phyloP scores from a whole-genome alignment of 331 rosid species.

The Acacia pycnantha region DNA sequence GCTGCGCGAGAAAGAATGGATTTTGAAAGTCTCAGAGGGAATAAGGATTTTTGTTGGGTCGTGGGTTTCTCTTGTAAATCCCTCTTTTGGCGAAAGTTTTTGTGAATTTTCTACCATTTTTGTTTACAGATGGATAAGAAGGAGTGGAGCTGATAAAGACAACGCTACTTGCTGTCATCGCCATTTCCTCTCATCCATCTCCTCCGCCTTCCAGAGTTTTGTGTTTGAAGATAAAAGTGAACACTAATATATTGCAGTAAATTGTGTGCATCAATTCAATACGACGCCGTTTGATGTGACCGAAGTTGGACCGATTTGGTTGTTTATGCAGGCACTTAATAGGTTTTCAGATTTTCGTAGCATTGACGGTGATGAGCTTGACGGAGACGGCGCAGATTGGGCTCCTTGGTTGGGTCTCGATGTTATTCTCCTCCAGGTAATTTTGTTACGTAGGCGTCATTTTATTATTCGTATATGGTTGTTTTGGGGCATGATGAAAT shows the following conservation, averaged over 20 bases:
- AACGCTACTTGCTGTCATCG: slow-evolving; percentile 29
- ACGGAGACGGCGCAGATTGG: slow-evolving; percentile 28
- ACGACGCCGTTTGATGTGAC: background rate
- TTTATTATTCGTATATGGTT: background rate
- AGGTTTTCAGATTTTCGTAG: slow-evolving; percentile 63
- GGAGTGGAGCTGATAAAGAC: slow-evolving; percentile 31
- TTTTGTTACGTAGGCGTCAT: background rate
- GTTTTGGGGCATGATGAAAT: background rate
- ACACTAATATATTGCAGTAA: background rate
- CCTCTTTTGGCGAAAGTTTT: slow-evolving; percentile 28
- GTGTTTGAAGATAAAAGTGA: background rate
- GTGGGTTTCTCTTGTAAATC: slow-evolving; percentile 28
- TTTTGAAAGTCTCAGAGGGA: slow-evolving; percentile 45
- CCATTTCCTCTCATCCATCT: slow-evolving; percentile 13
- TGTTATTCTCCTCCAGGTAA: slow-evolving; percentile 41
- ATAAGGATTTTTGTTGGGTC: background rate
- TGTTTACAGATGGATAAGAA: slow-evolving; percentile 19
- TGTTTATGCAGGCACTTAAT: slow-evolving; percentile 57
- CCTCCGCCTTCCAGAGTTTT: background rate
- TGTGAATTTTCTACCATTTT: slow-evolving; percentile 34
- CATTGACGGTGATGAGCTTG: slow-evolving; percentile 48
- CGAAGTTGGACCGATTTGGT: background rate
- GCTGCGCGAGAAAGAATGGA: slow-evolving; percentile 51
- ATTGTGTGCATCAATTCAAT: background rate
- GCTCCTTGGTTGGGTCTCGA: slow-evolving; percentile 39